Base-by-base conservation (phyloP, 2,329 filamentous ascomycete species). In the Pseudocercospora pini-densiflorae region DNA sequence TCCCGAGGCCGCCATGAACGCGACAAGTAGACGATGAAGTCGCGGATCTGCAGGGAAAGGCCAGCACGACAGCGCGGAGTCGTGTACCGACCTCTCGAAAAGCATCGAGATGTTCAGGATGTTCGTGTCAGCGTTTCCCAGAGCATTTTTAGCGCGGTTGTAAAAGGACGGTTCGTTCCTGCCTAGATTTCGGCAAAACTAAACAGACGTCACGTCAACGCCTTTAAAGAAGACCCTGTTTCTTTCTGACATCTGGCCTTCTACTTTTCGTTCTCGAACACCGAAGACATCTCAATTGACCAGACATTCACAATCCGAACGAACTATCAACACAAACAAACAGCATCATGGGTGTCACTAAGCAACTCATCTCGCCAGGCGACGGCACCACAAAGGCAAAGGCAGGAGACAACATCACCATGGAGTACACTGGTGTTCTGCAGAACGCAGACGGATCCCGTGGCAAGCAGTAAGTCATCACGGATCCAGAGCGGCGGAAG, bases 351-450 rank as follows among this genome's bases (percentile, higher is more conserved):
- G 81, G 80, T 79, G 92, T 97, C 76, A 86, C 83, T 66, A 96
- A 93, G 85, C 86, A 84, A 59, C 80, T 87, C 70, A 79, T 89
- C 73, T 76, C 81, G 40, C 80, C 86, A 69, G 94, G 94, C 76
- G 85, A 86, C 75, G 83, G 83, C 65, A 84, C 85, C 64, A 78
- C 88, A 74, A 83, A 80, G 71, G 92, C 94, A 65, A 77, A 81
- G 71, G 75, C 77, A 16, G 91, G 92, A 71, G 89, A 97, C 79
- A 87, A 82, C 27, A 92, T 98, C 76, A 88, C 87, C 76, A 97
- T 98, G 77, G 88, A 95, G 82, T 98, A 98, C 86, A 95, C 91
- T 49, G 95, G 95, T 75, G 97, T 85, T 82, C 86, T 98, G 70
- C 19, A 84, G 65, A 84, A 87, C 76, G 19, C 27, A 40, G 55